A percentile compares a stretch with the other conserved stretches of the same genome.
Conservation (phyloP, 2,329 filamentous ascomycete species). For the Exserohilum rostratum region DNA sequence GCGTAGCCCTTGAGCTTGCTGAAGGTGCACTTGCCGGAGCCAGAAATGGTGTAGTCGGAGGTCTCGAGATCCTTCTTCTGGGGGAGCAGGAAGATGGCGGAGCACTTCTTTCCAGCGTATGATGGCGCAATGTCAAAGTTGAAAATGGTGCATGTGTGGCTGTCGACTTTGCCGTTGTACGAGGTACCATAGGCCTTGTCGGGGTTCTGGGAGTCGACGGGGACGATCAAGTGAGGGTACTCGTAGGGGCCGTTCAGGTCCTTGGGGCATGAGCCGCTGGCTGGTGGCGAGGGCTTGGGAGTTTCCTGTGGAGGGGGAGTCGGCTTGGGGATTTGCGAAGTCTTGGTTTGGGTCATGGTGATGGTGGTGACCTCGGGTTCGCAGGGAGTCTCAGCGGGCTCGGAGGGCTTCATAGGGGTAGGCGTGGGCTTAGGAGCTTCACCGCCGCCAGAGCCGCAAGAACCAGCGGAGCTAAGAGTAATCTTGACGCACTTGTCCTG, state of each 20-base stretch:
- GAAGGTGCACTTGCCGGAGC: slow-evolving; percentile 62
- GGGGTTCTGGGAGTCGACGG: slow-evolving; percentile 62
- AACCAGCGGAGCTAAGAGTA: slow-evolving; percentile 45
- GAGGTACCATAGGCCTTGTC: slow-evolving; percentile 60
- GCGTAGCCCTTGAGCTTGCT: slow-evolving; percentile 57
- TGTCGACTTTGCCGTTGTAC: slow-evolving; percentile 57
- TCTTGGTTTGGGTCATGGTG: not conserved
- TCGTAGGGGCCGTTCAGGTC: slow-evolving; percentile 32
- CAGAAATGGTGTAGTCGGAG: slow-evolving; percentile 62
- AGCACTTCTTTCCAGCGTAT: slow-evolving; percentile 65
- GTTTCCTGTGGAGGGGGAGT: not conserved
- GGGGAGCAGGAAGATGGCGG: slow-evolving; percentile 70
- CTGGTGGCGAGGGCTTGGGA: not conserved
- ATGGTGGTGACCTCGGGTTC: not conserved
- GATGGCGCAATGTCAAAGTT: slow-evolving; percentile 69
- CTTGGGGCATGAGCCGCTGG: slow-evolving; percentile 21
- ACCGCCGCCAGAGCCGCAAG: slow-evolving; percentile 24
- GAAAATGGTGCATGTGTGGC: slow-evolving; percentile 64
- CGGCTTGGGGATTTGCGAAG: not conserved
- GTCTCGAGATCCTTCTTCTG: slow-evolving; percentile 62
- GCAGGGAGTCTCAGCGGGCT: not conserved
- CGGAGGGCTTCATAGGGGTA: no score
- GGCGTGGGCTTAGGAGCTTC: not conserved
- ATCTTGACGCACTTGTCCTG: slow-evolving; percentile 59
- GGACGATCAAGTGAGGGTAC: slow-evolving; percentile 62